These are phyloP conservation scores for Fusarium foetens DNA, from an alignment of 2,329 filamentous ascomycete species.

Conservation along the genomic window DNA sequence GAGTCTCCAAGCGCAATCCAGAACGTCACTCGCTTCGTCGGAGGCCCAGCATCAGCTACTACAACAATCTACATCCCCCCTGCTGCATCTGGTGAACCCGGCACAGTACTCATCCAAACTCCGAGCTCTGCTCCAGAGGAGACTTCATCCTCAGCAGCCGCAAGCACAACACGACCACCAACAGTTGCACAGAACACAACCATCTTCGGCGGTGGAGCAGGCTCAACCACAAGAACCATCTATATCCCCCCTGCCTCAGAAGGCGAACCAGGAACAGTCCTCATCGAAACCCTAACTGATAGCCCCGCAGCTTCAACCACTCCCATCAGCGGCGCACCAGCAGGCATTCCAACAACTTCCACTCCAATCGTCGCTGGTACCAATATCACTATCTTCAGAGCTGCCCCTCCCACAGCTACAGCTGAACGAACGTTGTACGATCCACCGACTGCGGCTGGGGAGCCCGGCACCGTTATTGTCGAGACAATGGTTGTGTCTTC, in stretches of 20 bases:
- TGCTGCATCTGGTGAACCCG: not conserved
- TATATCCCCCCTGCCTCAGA: not conserved
- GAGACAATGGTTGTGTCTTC: not conserved
- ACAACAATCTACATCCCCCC: slow-evolving; percentile 12
- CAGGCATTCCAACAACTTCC: not conserved
- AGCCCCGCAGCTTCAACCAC: not conserved
- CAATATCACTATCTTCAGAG: slow-evolving; percentile 7
- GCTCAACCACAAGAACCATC: not conserved
- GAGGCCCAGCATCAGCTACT: not conserved
- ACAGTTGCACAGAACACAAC: not conserved
- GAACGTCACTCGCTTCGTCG: not conserved
- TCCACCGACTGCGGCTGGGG: slow-evolving; percentile 2
- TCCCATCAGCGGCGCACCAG: not conserved
- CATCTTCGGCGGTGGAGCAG: not conserved
- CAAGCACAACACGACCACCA: not conserved
- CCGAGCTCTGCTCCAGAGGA: not conserved
- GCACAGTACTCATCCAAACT: slow-evolving; percentile 5
- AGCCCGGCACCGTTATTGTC: slow-evolving; percentile 22
- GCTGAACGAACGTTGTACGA: slow-evolving; percentile 10
- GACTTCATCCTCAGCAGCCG: not conserved
- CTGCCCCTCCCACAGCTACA: slow-evolving; percentile 1
- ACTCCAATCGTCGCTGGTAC: not conserved
- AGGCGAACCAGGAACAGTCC: slow-evolving; percentile 4
- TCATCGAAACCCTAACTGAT: slow-evolving; percentile 7
- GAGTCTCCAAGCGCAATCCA: not conserved